These are phyloP conservation scores for Drechslerella dactyloides DNA, from an alignment of 2,329 filamentous ascomycete species.

Conservation along the genomic window DNA sequence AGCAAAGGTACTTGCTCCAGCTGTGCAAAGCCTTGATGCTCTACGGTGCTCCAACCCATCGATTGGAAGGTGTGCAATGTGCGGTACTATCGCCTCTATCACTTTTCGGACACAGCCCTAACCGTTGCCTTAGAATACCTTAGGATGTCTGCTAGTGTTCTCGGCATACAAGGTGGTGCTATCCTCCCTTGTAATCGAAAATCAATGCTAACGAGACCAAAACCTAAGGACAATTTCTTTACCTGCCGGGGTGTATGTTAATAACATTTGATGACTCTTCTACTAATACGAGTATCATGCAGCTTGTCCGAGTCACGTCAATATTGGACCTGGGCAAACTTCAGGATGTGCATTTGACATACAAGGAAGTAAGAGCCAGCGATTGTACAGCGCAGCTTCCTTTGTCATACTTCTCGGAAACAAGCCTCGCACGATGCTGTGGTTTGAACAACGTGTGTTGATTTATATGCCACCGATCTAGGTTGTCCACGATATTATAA, in stretches of 20 bases:
- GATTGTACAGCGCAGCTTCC: background rate
- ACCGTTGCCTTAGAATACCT: constrained; percentile 68
- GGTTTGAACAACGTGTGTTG: too few relatives aligned
- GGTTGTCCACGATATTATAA: constrained; percentile 77
- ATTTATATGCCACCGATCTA: background rate
- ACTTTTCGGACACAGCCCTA: background rate
- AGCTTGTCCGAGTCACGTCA: constrained; percentile 72
- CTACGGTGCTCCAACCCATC: constrained; percentile 88
- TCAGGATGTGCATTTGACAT: constrained; percentile 75
- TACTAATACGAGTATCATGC: constrained; percentile 80
- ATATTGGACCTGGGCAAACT: constrained; percentile 77
- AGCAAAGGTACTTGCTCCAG: constrained; percentile 82
- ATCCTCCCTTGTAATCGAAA: background rate
- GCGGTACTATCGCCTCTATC: background rate
- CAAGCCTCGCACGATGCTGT: too few relatives aligned
- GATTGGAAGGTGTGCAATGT: constrained; percentile 68
- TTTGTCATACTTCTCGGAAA: background rate
- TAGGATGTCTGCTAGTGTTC: constrained; percentile 83
- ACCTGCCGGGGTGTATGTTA: constrained; percentile 91
- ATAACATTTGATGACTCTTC: constrained; percentile 81
- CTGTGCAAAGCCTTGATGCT: constrained; percentile 86
- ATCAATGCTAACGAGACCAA: background rate
- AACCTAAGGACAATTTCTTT: constrained; percentile 73
- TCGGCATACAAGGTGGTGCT: constrained; percentile 73
- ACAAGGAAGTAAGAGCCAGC: constrained; percentile 66